Evolutionary conservation across 768 basidiomycete genomes (phyloP), one percentile per base, ranked within the genome.

Genomic region (Lactifluus rugatus): DNA sequence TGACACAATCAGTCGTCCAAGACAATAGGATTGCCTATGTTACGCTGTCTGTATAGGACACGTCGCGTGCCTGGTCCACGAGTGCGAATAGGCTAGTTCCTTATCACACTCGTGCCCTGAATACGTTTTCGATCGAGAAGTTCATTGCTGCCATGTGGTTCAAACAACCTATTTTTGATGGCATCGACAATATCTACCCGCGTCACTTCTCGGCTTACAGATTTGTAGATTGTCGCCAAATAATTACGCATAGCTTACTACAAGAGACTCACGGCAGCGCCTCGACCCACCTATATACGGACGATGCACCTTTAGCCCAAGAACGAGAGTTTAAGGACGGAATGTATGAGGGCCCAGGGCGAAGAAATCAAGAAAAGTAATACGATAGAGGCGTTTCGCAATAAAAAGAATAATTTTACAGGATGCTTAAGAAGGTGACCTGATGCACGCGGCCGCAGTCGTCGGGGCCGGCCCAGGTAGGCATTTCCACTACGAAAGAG

Each of bases 401-500:
- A 37, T 41, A 42, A 48, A 48, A 53, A 32, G 14, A 52, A 41
- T 36, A 48, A 52, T 49, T 52, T 39, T 19, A 37, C 19, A 41
- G 17, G 36, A 36, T 26, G 26, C 3, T 48, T 41, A 60, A 36
- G n/a, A 41, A 23, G 61, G 23, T 2, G 28, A 34, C 31, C 48
- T 56, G 47, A 62, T 37, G 56, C 49, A 64, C 14, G 52, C 45
- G 16, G 61, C 53, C 23, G 44, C 53, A 26, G 28, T 19, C 25
- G 66, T 63, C 26, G 65, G 66, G 28, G 70, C 71, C 21, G 72
- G 72, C 51, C 72, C 72, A 52, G 72, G 72, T 58, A 73, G 65
- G 44, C 65, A 68, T 56, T 70, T 65, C 71, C 71, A 73, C 72
- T 73, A 64, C 56, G 44, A 39, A 32, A 51, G 48, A 11, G 21